Evolutionary conservation across 331 rosid genomes (phyloP).

Genomic region (Pyrus hybrid): DNA sequence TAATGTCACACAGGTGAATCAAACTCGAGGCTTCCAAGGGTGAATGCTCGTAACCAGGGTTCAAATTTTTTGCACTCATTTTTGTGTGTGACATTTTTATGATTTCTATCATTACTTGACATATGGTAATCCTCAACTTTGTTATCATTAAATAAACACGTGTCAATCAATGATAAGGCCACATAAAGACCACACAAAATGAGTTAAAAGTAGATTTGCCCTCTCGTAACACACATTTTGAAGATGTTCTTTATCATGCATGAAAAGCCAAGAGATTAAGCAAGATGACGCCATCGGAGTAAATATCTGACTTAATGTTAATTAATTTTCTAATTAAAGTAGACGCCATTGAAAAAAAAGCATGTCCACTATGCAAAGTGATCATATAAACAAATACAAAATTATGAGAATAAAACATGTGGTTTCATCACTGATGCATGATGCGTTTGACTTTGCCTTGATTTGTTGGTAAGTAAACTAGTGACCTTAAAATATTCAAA

Average conservation of each 20-base stretch:
- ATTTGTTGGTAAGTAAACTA: conserved; percentile 4
- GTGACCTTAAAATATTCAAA: neutral
- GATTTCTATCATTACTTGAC: no score
- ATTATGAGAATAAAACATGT: neutral
- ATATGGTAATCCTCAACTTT: no score
- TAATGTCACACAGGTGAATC: neutral
- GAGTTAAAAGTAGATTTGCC: no score
- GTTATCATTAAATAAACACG: no score
- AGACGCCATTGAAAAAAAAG: conserved; percentile 13
- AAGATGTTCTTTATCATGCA: neutral
- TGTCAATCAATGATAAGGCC: no score
- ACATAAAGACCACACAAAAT: no score
- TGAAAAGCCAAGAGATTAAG: neutral
- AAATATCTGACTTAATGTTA: neutral
- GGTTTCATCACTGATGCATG: neutral
- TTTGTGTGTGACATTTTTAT: no score
- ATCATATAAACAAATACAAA: conserved; percentile 3
- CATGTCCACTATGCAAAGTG: conserved; percentile 13
- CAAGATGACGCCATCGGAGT: neutral
- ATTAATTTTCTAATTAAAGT: neutral
- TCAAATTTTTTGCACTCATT: no score
- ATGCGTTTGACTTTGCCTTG: conserved; percentile 8
- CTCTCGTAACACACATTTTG: neutral
- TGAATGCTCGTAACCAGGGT: no score
- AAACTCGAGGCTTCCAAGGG: neutral